Evolutionary conservation across 768 basidiomycete genomes (phyloP).

Genomic region (Leccinum barrowsii): DNA sequence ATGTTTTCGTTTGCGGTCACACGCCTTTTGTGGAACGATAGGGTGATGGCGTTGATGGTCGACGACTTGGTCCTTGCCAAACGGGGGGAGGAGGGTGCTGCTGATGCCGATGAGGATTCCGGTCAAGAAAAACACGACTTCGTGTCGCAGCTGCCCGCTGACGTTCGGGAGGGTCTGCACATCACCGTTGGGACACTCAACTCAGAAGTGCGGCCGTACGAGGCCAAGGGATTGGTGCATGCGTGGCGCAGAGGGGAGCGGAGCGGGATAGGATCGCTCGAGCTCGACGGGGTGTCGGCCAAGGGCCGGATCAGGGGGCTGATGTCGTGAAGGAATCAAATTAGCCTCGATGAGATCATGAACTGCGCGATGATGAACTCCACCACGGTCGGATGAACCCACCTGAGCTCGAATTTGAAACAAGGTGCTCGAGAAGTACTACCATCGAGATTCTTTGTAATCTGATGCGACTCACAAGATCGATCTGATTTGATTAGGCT

Average conservation of each 20-base stretch:
- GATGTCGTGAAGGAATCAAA: background rate
- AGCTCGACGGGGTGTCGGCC: slow-evolving; percentile 25
- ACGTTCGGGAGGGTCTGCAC: slow-evolving; percentile 58
- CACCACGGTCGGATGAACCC: background rate
- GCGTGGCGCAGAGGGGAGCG: slow-evolving; percentile 41
- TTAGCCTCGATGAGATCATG: background rate
- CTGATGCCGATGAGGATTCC: slow-evolving; percentile 25
- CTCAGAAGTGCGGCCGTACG: slow-evolving; percentile 53
- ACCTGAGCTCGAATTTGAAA: no score
- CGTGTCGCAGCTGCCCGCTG: slow-evolving; percentile 41
- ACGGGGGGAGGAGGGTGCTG: slow-evolving; percentile 46
- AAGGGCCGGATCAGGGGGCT: slow-evolving; percentile 33
- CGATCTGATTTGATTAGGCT: no score
- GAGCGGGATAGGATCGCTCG: slow-evolving; percentile 26
- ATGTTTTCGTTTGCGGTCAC: slow-evolving; percentile 60
- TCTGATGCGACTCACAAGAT: no score
- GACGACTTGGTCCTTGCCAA: slow-evolving; percentile 47
- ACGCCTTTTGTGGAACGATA: slow-evolving; percentile 67
- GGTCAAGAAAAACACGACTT: slow-evolving; percentile 45
- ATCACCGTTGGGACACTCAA: slow-evolving; percentile 80
- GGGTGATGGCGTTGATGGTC: slow-evolving; percentile 79
- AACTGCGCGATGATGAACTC: background rate
- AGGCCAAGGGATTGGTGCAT: slow-evolving; percentile 66
- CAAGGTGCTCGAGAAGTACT: no score
- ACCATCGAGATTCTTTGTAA: no score